Evolutionary conservation across 805 yeast genomes (phyloP), one percentile per base, ranked within the genome.

Genomic region (Isabelozyma pseudorhagii): DNA sequence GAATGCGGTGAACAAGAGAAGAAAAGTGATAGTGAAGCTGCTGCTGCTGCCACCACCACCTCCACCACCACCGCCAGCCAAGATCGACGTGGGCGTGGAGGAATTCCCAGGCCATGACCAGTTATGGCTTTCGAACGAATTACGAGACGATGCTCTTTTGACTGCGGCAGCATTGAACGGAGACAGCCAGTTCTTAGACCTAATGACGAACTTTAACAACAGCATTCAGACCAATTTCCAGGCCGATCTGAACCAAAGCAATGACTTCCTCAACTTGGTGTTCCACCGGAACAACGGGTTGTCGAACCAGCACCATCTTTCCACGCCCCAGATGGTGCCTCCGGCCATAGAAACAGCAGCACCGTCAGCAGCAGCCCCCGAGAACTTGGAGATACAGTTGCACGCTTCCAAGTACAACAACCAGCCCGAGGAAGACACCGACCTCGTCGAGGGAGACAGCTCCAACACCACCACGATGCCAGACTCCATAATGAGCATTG

Each of bases 121-220:
- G 48, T 82, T 84, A 55, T 85, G 90, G 90, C 71, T 86, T 18
- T 83, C 90, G 13, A 82, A 79, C 48, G 92, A 86, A 59, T 69
- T 86, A 43, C 63, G 87, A 46, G 89, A 84, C 54, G 91, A 86
- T 57, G 91, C 90, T 0, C 66, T 86, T 27, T 67, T 86, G 52
- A 84, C 91, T 0, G 91, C 91, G 0, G 85, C 89, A 5, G 91
- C 92, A 0, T 81, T 58, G 45, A 80, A 80, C 50, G 84, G 84
- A 45, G 85, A 81, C 50, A 74, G 81, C 4, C 82, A 80, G 49
- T 79, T 81, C 51, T 66, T 82, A 17, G 87, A 83, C 46, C 71
- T 82, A 58, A 73, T 81, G 68, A 63, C 59, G 44, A 61, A 56
- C 41, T 49, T 57, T 36, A 44, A 28, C 21, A 25, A 31, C 6